phyloP scores from a whole-genome alignment of 2,329 filamentous ascomycete genomes.

The Bipolaris gigantea region DNA sequence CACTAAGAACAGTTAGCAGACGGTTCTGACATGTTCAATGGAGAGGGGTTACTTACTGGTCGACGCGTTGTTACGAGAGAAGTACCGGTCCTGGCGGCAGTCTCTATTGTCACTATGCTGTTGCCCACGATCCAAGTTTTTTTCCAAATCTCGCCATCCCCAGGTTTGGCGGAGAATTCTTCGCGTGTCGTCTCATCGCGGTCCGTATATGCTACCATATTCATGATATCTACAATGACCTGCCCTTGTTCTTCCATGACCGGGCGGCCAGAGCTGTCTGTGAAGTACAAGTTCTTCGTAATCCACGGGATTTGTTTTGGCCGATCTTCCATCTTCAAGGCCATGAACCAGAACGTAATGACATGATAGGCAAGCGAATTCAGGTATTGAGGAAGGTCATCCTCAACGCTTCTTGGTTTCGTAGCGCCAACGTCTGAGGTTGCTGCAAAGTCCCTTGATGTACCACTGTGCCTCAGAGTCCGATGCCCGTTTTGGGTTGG shows the following conservation, averaged over 20 bases:
- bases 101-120: conserved; percentile 73
- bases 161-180: conserved; percentile 64
- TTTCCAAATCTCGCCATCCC: conserved; percentile 67
- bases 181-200: conserved; percentile 74
- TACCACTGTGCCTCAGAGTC: conserved; percentile 48
- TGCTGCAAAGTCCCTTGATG: conserved; percentile 47
- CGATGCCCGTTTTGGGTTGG: conserved; percentile 40
- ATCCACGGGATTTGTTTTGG: conserved; percentile 88
- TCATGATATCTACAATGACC: conserved; percentile 94
- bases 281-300: conserved; percentile 77
- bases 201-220: conserved; percentile 82
- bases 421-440: conserved; percentile 38
- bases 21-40: background rate
- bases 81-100: conserved; percentile 66
- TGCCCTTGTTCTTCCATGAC: conserved; percentile 88
- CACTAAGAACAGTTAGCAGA: conserved; percentile 32
- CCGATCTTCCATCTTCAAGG: conserved; percentile 80
- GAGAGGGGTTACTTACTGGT: conserved; percentile 64
- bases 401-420: conserved; percentile 53
- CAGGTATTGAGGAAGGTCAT: conserved; percentile 89
- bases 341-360: conserved; percentile 95
- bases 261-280: conserved; percentile 72
- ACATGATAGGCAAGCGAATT: conserved; percentile 93
- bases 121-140: conserved; percentile 74
- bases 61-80: conserved; percentile 72